Base-by-base conservation (phyloP, 257 asterid species). In the Fraxinus americana region DNA sequence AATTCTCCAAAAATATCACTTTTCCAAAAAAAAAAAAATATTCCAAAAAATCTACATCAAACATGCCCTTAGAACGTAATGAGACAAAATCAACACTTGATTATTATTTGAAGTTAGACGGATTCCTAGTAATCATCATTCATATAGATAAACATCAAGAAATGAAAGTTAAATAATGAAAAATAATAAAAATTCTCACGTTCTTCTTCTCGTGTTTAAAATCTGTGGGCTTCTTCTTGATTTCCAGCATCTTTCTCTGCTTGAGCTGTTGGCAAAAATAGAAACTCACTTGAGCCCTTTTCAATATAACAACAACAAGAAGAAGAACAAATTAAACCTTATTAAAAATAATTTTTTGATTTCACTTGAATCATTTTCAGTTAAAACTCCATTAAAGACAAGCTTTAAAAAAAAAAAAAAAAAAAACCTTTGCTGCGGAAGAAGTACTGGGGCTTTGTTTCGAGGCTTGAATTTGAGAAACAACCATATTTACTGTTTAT, bases 391-490 rank as follows among this genome's bases (percentile, higher is more conserved):
- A 63, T 63, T 63, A 4, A 23, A 9, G 35, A 63, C 35, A 11
- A 11, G 69, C 17, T 63, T 63, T 5, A 67, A 16, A 27, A 73
- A 43, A 3, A 9, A 10, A 1, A 41, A 38, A 39, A 39, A 39
- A 39, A 39, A 4, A 65, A 41, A 78, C 85, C 83, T 84, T 75
- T 11, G 79, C 43, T n/a, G 79, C 57, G 70, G 83, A 35, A 52
- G 85, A 72, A 41, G 68, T 36, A 27, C 21, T 35, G 2, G 74
- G 39, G 70, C 77, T 67, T 43, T 30, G 36, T 19, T 65, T 71
- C 39, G 81, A 76, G 69, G 71, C 54, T 43, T 65, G 5, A 34
- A 75, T 12, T 71, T 67, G 75, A 59, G 85, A 32, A 5, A 57
- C 27, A 1, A 77, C 82, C 88, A 81, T 83, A 21, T 59, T 14